These are phyloP conservation scores for Beauveria varroae DNA, from an alignment of 2,329 filamentous ascomycete genomes.

Conservation along the genomic window DNA sequence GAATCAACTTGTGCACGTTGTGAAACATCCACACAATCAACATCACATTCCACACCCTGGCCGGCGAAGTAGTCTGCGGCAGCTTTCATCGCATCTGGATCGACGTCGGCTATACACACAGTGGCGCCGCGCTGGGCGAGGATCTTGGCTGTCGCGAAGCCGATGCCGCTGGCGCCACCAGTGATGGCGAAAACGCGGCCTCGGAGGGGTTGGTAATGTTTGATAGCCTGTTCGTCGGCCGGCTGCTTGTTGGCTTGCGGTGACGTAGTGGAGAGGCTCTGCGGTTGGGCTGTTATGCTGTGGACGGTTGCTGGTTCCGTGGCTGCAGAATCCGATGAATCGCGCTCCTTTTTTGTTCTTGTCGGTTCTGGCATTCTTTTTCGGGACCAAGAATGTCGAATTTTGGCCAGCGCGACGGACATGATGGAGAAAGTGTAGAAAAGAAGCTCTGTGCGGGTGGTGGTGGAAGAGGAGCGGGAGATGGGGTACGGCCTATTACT, in stretches of 20 bases:
- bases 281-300: neutral
- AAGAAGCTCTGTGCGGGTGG: neutral
- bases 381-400: slow-evolving; percentile 1
- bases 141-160: slow-evolving; percentile 31
- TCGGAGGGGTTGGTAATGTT: neutral
- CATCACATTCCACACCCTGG: slow-evolving; percentile 20
- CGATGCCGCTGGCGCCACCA: slow-evolving; percentile 31
- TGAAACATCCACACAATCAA: slow-evolving; percentile 38
- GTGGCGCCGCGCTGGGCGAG: slow-evolving; percentile 28
- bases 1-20: slow-evolving; percentile 38
- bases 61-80: slow-evolving; percentile 24
- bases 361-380: neutral
- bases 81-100: slow-evolving; percentile 23
- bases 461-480: neutral
- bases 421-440: neutral
- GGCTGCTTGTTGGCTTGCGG: neutral
- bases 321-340: neutral
- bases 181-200: slow-evolving; percentile 25
- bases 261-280: neutral
- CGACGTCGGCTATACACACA: slow-evolving; percentile 31
- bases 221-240: neutral
- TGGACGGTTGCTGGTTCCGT: neutral
- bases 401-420: neutral
- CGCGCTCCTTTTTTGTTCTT: neutral
- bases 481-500: too few species aligned